These are phyloP conservation scores for Rauvolfia tetraphylla DNA, from an alignment of 257 asterid genomes.

Conservation along the genomic window DNA sequence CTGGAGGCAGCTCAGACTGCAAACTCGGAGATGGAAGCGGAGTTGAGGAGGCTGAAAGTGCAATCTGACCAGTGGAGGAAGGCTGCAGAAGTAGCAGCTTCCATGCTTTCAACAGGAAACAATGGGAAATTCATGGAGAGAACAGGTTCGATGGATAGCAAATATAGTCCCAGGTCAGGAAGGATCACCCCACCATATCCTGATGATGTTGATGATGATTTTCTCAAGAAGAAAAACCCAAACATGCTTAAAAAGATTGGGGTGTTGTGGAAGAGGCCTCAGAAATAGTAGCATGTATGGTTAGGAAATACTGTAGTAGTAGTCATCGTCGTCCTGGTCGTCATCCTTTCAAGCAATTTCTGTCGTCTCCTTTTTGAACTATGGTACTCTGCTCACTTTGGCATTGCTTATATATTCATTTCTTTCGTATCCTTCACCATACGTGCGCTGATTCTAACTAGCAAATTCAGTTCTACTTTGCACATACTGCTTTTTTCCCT, in stretches of 20 bases:
- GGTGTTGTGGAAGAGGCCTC: slow-evolving; percentile 84
- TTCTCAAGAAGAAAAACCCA: slow-evolving; percentile 70
- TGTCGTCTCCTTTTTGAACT: background rate
- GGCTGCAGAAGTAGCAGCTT: slow-evolving; percentile 94
- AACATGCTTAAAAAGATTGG: slow-evolving; percentile 78
- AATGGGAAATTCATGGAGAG: slow-evolving; percentile 70
- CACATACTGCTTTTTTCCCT: too few relatives aligned
- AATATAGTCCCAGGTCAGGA: slow-evolving; percentile 51
- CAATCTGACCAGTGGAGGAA: slow-evolving; percentile 99
- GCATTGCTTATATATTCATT: background rate
- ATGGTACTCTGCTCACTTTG: background rate
- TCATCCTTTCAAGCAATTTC: too few relatives aligned
- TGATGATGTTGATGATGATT: slow-evolving; percentile 68
- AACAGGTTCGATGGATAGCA: slow-evolving; percentile 73
- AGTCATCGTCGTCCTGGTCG: too few relatives aligned
- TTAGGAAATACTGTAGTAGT: background rate
- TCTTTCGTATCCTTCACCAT: background rate
- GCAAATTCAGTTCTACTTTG: too few relatives aligned
- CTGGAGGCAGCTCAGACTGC: slow-evolving; percentile 64
- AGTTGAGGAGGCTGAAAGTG: slow-evolving; percentile 69
- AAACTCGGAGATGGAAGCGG: slow-evolving; percentile 75
- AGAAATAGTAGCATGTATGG: slow-evolving; percentile 33
- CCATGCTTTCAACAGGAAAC: slow-evolving; percentile 72
- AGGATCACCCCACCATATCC: slow-evolving; percentile 53
- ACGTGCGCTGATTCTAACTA: background rate